Evolutionary conservation across 2,329 filamentous ascomycete species (phyloP).

Genomic region (Penicillium digitatum): DNA sequence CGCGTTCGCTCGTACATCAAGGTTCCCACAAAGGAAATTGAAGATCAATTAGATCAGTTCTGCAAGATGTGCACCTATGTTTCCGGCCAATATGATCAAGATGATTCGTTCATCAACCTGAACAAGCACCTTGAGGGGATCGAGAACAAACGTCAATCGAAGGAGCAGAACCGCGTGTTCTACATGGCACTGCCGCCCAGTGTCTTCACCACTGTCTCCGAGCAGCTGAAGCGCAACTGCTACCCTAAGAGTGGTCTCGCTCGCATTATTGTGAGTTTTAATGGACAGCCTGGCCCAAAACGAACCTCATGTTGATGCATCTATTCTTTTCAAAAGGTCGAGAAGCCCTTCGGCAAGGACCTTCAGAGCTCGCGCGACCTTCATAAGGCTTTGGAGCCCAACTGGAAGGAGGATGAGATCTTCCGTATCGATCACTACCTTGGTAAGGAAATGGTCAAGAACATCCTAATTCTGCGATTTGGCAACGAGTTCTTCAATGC

Average conservation of each 20-base stretch:
- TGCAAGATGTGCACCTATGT: conserved; percentile 84
- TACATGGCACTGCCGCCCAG: conserved; percentile 99
- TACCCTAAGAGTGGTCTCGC: conserved; percentile 88
- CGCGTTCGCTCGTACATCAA: conserved; percentile 98
- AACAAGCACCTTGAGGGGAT: conserved; percentile 81
- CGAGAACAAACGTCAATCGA: conserved; percentile 65
- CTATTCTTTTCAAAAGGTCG: conserved; percentile 58
- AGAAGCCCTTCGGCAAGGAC: conserved; percentile 99
- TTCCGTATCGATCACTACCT: conserved; percentile 99
- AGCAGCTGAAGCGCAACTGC: conserved; percentile 95
- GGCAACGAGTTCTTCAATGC: conserved; percentile 98
- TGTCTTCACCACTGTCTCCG: conserved; percentile 95
- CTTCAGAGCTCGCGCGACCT: conserved; percentile 89
- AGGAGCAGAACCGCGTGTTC: conserved; percentile 88
- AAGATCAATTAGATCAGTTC: conserved; percentile 92
- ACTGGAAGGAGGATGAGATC: conserved; percentile 98
- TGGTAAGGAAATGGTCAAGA: conserved; percentile 99
- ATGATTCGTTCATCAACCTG: conserved; percentile 85
- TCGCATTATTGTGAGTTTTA: conserved; percentile 75
- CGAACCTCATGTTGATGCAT: conserved; percentile 19
- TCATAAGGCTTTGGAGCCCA: conserved; percentile 88
- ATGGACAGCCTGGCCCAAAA: background rate
- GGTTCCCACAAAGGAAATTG: conserved; percentile 93
- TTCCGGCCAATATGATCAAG: conserved; percentile 95
- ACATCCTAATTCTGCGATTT: conserved; percentile 95